These are phyloP conservation scores for Candida morakotiae DNA, from an alignment of 805 yeast species.

Conservation along the genomic window DNA sequence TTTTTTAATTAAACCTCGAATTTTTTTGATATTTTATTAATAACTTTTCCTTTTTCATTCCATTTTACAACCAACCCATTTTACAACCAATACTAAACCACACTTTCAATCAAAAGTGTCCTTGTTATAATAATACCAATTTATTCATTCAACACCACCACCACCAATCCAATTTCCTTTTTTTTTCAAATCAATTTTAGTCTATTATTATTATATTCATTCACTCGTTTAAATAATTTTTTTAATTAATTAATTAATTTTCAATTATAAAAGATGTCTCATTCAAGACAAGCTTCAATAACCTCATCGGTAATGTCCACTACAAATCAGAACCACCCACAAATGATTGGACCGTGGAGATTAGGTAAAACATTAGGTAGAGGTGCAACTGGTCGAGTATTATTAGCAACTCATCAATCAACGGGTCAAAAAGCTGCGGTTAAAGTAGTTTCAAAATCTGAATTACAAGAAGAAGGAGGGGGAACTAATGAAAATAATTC, in stretches of 20 bases:
- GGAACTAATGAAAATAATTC: constrained; percentile 22
- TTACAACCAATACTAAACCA: background rate
- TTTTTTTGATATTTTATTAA: background rate
- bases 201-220: too few species aligned
- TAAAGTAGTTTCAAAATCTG: constrained; percentile 72
- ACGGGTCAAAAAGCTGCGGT: constrained; percentile 81
- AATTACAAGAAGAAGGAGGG: constrained; percentile 37
- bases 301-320: constrained; percentile 52
- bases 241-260: background rate
- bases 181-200: too few species aligned
- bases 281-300: constrained; percentile 58
- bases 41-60: constrained; percentile 1
- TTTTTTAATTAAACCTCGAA: background rate
- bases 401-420: constrained; percentile 63
- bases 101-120: background rate
- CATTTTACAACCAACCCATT: background rate
- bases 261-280: constrained; percentile 20
- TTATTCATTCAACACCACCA: too few species aligned
- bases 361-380: constrained; percentile 75
- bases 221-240: background rate
- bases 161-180: background rate
- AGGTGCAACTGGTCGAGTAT: constrained; percentile 80
- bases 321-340: constrained; percentile 43
- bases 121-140: too few species aligned
- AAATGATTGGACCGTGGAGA: constrained; percentile 76